These are phyloP conservation scores for Amanita exitialis DNA, from an alignment of 768 basidiomycete genomes.

Conservation along the genomic window DNA sequence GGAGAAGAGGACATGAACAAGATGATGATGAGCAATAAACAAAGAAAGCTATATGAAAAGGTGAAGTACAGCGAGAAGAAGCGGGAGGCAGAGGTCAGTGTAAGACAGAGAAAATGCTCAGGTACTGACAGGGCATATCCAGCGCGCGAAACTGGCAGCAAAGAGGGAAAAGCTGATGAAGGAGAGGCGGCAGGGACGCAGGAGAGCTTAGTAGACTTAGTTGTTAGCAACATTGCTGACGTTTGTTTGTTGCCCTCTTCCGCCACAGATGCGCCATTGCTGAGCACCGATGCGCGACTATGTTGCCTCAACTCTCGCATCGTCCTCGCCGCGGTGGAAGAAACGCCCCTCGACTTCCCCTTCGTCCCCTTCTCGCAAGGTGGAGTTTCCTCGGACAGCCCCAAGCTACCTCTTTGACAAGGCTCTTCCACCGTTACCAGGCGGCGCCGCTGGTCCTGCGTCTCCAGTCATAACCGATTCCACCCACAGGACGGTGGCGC, in stretches of 20 bases:
- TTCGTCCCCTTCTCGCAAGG: background rate
- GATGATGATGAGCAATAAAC: slow-evolving; percentile 96
- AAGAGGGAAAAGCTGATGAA: slow-evolving; percentile 48
- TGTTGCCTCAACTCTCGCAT: background rate
- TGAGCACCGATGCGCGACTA: background rate
- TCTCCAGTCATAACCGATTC: background rate
- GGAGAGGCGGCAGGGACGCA: slow-evolving; percentile 29
- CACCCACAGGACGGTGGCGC: slow-evolving; percentile 1
- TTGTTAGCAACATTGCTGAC: background rate
- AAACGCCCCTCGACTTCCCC: slow-evolving; percentile 4
- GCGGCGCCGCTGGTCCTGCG: background rate
- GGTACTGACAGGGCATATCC: background rate
- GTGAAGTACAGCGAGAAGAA: slow-evolving; percentile 83
- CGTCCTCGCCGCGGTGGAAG: slow-evolving; percentile 13
- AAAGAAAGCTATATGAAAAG: slow-evolving; percentile 87
- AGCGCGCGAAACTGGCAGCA: slow-evolving; percentile 55
- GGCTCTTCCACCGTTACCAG: slow-evolving; percentile 16
- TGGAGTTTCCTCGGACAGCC: background rate
- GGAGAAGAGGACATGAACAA: slow-evolving; percentile 85
- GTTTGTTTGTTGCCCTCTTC: background rate
- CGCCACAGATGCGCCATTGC: background rate
- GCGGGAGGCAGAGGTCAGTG: slow-evolving; percentile 67
- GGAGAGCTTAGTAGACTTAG: background rate
- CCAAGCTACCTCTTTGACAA: slow-evolving; percentile 8
- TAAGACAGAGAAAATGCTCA: background rate